These are phyloP conservation scores for Penicillium atrosanguineum DNA, from an alignment of 495 filamentous ascomycete species.

Conservation along the genomic window DNA sequence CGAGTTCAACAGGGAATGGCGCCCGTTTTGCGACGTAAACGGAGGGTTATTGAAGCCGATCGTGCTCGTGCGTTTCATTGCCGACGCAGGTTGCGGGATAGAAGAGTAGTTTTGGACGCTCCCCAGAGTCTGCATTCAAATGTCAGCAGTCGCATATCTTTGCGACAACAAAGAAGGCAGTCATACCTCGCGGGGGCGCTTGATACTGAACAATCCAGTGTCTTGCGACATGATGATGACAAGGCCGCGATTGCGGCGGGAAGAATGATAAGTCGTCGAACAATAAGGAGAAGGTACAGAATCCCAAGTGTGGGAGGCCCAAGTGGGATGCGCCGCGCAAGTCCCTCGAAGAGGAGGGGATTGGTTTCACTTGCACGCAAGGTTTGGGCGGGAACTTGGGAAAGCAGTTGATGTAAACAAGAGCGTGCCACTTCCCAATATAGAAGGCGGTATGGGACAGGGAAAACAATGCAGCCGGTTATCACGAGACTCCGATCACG, in stretches of 20 bases:
- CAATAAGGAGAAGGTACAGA: neutral
- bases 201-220: constrained; percentile 69
- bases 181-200: constrained; percentile 68
- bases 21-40: constrained; percentile 66
- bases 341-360: constrained; percentile 11
- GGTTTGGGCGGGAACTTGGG: constrained; percentile 4
- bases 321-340: constrained; percentile 14
- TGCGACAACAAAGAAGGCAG: constrained; percentile 7
- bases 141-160: constrained; percentile 14
- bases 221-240: constrained; percentile 67
- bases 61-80: constrained; percentile 91
- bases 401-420: constrained; percentile 27
- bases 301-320: constrained; percentile 3
- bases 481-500: constrained; percentile 32
- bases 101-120: constrained; percentile 71
- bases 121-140: constrained; percentile 64
- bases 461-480: constrained; percentile 20
- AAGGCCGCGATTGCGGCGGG: constrained; percentile 35
- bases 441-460: constrained; percentile 33
- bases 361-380: constrained; percentile 19
- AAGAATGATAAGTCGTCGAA: neutral
- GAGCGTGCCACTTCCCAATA: constrained; percentile 22
- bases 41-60: constrained; percentile 63
- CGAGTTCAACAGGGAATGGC: constrained; percentile 83
- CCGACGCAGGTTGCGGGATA: constrained; percentile 91